phyloP scores from a whole-genome alignment of 2,329 filamentous ascomycete genomes.

The Chrysoporthe deuterocubensis region DNA sequence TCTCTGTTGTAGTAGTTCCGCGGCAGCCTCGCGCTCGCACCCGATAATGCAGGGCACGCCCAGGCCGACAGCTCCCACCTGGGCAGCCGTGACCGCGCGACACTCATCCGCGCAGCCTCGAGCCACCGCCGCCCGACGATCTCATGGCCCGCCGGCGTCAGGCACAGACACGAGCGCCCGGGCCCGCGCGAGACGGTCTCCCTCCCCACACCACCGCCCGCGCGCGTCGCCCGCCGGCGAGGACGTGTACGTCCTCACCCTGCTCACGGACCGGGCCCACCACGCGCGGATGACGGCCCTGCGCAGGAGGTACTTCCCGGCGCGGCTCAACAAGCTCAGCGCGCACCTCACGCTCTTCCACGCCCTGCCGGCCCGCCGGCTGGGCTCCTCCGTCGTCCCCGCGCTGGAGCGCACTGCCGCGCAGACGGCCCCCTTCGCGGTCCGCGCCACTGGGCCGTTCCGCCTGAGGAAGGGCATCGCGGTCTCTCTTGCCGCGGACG shows the following conservation, averaged over 20 bases:
- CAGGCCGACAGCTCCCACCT: neutral
- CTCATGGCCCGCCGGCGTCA: neutral
- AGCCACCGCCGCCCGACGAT: neutral
- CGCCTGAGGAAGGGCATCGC: conserved; percentile 16
- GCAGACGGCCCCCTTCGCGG: conserved; percentile 1
- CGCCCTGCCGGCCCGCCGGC: conserved; percentile 18
- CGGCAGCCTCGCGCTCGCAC: neutral
- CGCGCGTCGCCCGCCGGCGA: neutral
- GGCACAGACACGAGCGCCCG: neutral
- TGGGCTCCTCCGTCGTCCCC: neutral
- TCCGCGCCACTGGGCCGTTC: neutral
- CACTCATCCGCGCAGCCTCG: neutral
- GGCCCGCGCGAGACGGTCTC: neutral
- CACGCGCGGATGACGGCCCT: conserved; percentile 20
- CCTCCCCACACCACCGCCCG: conserved; percentile 11
- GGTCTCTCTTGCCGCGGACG: conserved; percentile 2
- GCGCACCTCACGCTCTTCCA: conserved; percentile 27
- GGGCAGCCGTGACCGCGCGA: neutral
- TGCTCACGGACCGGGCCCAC: conserved; percentile 13
- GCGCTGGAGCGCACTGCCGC: conserved; percentile 4
- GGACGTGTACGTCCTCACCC: conserved; percentile 23
- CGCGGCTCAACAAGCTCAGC: conserved; percentile 15
- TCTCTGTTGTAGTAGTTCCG: neutral
- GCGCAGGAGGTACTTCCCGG: conserved; percentile 16
- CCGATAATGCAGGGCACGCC: neutral